These are phyloP conservation scores for Rauvolfia tetraphylla DNA, from an alignment of 257 asterid genomes.

Conservation along the genomic window DNA sequence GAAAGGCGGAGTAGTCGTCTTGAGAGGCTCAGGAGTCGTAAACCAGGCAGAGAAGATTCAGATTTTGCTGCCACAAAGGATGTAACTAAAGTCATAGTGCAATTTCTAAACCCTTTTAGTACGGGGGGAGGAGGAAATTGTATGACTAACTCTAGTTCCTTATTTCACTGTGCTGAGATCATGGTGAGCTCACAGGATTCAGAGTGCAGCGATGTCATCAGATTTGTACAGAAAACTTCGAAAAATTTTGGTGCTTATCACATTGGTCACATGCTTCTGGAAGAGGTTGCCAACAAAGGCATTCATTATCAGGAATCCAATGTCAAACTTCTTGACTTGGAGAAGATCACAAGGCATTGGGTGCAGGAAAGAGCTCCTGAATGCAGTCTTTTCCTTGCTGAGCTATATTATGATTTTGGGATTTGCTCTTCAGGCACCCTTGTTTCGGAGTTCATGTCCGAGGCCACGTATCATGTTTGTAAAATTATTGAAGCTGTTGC, in stretches of 20 bases:
- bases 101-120: constrained; percentile 62
- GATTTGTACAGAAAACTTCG: constrained; percentile 53
- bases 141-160: constrained; percentile 28
- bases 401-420: constrained; percentile 84
- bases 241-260: constrained; percentile 79
- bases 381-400: constrained; percentile 86
- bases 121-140: constrained; percentile 39
- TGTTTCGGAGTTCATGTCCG: constrained; percentile 51
- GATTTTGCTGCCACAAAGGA: constrained; percentile 66
- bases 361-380: constrained; percentile 77
- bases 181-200: constrained; percentile 42
- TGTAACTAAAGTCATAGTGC: constrained; percentile 68
- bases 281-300: constrained; percentile 60
- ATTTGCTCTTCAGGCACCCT: constrained; percentile 50
- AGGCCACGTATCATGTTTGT: constrained; percentile 83
- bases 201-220: constrained; percentile 55
- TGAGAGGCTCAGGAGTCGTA: constrained; percentile 89
- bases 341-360: constrained; percentile 78
- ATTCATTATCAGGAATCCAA: constrained; percentile 52
- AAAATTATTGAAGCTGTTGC: constrained; percentile 81
- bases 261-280: constrained; percentile 74
- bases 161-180: constrained; percentile 37
- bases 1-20: constrained; percentile 98
- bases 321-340: constrained; percentile 71
- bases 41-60: constrained; percentile 83